Evolutionary conservation across 2,329 filamentous ascomycete species (phyloP).

Genomic region (Fulvia fulva): DNA sequence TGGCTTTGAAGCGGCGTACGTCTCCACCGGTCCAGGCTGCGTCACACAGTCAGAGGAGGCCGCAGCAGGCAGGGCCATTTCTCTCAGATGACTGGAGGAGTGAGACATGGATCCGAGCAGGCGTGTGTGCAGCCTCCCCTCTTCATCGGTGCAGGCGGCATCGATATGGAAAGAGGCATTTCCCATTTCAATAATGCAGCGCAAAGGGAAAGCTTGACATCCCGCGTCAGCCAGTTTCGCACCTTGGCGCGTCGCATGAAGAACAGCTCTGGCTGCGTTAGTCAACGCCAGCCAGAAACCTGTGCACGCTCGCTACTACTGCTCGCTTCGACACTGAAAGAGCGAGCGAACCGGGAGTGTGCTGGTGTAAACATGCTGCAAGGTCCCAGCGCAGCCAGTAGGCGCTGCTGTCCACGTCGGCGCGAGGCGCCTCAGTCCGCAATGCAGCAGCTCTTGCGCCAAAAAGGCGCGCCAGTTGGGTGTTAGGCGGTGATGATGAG

Average conservation of each 20-base stretch:
- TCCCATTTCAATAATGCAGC: neutral
- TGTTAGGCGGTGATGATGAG: neutral
- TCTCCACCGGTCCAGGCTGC: neutral
- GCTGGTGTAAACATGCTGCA: conserved; percentile 1
- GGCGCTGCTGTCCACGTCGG: neutral
- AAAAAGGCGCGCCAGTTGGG: neutral
- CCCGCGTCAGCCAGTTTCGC: neutral
- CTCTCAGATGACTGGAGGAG: neutral
- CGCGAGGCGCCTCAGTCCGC: neutral
- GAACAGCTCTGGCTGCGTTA: neutral
- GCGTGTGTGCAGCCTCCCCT: neutral
- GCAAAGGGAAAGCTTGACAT: neutral
- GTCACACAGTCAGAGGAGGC: conserved; percentile 3
- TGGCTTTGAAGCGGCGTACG: neutral
- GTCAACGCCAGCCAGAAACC: neutral
- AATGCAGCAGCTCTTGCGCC: neutral
- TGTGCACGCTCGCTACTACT: too few relatives aligned
- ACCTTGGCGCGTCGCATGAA: neutral
- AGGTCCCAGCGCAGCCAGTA: neutral
- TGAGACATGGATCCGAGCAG: neutral
- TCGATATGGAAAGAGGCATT: neutral
- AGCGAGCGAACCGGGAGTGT: neutral
- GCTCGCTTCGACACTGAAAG: neutral
- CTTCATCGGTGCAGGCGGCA: neutral
- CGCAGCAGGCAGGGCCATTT: conserved; percentile 1